phyloP scores from a whole-genome alignment of 768 basidiomycete species.

The Dacryopinax spathularia region DNA sequence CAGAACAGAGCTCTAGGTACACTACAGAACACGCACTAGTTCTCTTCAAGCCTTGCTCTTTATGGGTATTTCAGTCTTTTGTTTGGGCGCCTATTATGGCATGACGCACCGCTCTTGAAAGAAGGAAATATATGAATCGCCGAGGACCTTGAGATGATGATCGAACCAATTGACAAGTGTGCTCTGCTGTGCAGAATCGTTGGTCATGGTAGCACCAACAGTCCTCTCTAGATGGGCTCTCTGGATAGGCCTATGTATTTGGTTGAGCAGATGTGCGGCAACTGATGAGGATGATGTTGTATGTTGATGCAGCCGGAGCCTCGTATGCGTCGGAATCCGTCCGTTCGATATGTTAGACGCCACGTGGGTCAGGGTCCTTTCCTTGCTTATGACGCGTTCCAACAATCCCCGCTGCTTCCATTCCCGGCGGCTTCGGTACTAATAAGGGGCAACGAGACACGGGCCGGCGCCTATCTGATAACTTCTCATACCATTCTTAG shows the following conservation, averaged over 20 bases:
- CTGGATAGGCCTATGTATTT: too few relatives aligned
- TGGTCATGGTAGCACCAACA: not conserved
- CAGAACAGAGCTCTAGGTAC: not conserved
- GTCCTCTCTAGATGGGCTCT: too few relatives aligned
- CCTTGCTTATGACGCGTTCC: not conserved
- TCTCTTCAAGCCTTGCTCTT: constrained; percentile 73
- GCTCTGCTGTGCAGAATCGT: not conserved
- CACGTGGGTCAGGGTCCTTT: too few relatives aligned
- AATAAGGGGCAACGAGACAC: not conserved
- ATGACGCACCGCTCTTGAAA: constrained; percentile 64
- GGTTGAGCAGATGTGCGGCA: too few relatives aligned
- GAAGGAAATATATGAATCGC: constrained; percentile 67
- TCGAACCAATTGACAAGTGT: constrained; percentile 38
- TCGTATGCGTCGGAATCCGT: too few relatives aligned
- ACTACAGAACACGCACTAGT: constrained; percentile 42
- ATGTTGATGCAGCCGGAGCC: too few relatives aligned
- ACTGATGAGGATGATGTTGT: too few relatives aligned
- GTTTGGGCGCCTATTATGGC: not conserved
- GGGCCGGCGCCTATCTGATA: not conserved
- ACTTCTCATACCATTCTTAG: too few relatives aligned
- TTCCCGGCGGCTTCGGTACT: not conserved
- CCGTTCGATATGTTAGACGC: too few relatives aligned
- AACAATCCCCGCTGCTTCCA: not conserved
- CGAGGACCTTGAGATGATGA: constrained; percentile 46
- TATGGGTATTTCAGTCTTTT: not conserved